Conservation (phyloP, 331 rosid genomes). For the Cydonia oblonga region DNA sequence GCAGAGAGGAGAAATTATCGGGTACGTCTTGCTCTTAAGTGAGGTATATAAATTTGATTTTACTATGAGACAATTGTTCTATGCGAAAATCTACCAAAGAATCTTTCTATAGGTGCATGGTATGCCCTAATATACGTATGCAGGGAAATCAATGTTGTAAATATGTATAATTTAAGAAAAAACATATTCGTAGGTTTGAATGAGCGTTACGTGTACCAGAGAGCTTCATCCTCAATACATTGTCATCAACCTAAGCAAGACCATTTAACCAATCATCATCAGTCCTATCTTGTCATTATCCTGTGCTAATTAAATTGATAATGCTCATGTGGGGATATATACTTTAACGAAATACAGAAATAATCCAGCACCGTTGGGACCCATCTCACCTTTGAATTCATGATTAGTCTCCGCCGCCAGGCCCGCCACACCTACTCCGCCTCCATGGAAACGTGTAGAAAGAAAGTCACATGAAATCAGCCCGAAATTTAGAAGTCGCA, state of each 20-base stretch:
- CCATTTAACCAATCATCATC: constrained; percentile 6
- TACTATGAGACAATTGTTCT: not conserved
- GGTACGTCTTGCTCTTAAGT: not conserved
- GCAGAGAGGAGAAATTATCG: not conserved
- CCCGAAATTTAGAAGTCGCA: not conserved
- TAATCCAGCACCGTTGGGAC: not conserved
- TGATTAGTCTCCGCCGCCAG: not conserved
- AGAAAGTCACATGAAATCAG: not conserved
- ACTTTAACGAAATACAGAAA: not conserved
- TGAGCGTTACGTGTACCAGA: not conserved
- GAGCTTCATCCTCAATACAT: not conserved
- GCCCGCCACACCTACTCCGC: not conserved
- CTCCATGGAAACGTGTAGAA: not conserved
- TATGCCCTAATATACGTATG: not conserved
- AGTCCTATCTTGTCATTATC: constrained; percentile 11
- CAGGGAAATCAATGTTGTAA: not conserved
- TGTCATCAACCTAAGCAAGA: constrained; percentile 14
- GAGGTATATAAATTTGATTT: not conserved
- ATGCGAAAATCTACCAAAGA: not conserved
- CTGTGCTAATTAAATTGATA: not conserved
- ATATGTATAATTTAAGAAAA: not conserved
- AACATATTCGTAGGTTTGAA: not conserved
- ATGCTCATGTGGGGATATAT: not conserved
- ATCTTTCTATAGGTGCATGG: too few relatives aligned
- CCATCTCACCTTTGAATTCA: not conserved